Conservation (phyloP, 176 grass and related monocot species). For the Musa acuminata region DNA sequence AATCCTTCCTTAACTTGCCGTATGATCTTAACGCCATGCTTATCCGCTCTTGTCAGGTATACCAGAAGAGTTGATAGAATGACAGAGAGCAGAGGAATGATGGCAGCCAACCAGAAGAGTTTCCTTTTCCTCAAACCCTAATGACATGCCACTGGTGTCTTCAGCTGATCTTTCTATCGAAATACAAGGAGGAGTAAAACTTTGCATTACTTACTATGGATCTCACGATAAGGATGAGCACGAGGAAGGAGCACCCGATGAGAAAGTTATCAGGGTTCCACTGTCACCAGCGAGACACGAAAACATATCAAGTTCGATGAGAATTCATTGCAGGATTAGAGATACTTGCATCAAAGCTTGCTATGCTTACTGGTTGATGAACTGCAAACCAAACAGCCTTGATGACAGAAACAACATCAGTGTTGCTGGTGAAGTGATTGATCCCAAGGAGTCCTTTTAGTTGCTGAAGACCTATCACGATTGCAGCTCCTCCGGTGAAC, state of each 20-base stretch:
- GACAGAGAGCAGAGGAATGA: slow-evolving; percentile 69
- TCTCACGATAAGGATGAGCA: slow-evolving; percentile 69
- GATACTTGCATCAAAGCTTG: not conserved
- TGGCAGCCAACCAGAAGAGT: slow-evolving; percentile 74
- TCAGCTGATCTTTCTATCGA: not conserved
- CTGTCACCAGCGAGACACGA: slow-evolving; percentile 36
- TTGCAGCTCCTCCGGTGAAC: slow-evolving; percentile 82
- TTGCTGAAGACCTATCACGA: slow-evolving; percentile 79
- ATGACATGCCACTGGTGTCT: slow-evolving; percentile 2
- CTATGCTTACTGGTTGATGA: slow-evolving; percentile 46
- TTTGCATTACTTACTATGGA: slow-evolving; percentile 69
- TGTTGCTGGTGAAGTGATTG: slow-evolving; percentile 64
- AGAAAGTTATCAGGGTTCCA: slow-evolving; percentile 80
- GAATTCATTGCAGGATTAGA: slow-evolving; percentile 3
- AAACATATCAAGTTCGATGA: not conserved
- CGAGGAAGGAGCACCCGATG: slow-evolving; percentile 79
- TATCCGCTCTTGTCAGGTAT: slow-evolving; percentile 60
- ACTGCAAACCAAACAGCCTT: slow-evolving; percentile 46
- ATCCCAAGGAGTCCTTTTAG: slow-evolving; percentile 77
- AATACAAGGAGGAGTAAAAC: slow-evolving; percentile 8
- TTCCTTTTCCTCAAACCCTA: slow-evolving; percentile 86
- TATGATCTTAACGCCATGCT: slow-evolving; percentile 93
- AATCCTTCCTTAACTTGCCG: slow-evolving; percentile 51
- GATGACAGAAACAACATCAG: slow-evolving; percentile 63
- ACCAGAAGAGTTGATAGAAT: slow-evolving; percentile 63